Percentiles rank a stretch among this genome's conserved stretches.
Evolutionary conservation across 768 basidiomycete genomes (phyloP).

Genomic region (Lactarius pseudohatsudake): DNA sequence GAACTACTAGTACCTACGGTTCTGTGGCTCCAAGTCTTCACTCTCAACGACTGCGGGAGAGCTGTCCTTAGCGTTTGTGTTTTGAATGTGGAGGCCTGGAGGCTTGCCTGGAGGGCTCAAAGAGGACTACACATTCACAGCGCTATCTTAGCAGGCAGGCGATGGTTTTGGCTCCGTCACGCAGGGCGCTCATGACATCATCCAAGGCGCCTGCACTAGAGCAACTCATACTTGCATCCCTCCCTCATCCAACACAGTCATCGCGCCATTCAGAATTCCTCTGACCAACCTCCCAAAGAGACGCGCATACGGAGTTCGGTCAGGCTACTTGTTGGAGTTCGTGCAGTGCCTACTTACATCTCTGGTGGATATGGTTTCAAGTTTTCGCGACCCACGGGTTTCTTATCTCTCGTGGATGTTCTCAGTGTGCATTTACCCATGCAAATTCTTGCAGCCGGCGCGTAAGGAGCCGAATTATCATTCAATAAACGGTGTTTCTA

Average conservation of each 20-base stretch:
- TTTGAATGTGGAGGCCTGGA: too few species aligned
- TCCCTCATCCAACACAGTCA: too few species aligned
- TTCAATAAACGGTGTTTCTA: neutral
- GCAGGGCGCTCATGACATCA: too few species aligned
- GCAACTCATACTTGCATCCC: too few species aligned
- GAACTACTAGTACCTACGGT: neutral
- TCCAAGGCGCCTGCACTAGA: too few species aligned
- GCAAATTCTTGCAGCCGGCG: too few species aligned
- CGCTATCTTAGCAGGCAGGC: too few species aligned
- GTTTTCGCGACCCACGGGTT: too few species aligned
- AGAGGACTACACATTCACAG: too few species aligned
- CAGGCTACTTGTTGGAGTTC: neutral
- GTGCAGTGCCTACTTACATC: neutral
- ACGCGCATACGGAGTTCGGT: neutral
- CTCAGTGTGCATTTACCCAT: neutral
- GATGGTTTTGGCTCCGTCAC: too few species aligned
- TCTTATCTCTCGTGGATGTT: neutral
- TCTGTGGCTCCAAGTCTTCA: neutral
- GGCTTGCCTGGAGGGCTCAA: too few species aligned
- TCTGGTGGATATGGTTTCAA: neutral
- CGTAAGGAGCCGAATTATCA: neutral
- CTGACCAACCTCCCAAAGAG: neutral
- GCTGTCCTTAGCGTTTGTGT: neutral
- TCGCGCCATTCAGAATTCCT: neutral
- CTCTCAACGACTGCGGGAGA: neutral